A percentile compares a stretch with the other conserved stretches of the same genome.
Conservation (phyloP, 345 rosid genomes). For the Orychophragmus violaceus region DNA sequence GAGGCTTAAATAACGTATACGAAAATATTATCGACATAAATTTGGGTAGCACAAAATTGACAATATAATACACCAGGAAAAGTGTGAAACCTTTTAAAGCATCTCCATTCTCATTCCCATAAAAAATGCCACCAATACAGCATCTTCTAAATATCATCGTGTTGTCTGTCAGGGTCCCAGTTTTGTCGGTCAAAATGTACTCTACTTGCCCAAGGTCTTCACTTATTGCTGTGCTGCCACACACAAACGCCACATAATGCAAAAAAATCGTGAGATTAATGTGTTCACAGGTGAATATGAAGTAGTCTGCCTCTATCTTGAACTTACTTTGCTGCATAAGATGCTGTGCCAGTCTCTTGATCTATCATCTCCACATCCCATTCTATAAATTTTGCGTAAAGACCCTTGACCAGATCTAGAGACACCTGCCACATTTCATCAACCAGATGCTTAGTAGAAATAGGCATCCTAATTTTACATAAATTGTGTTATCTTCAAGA, state of each 20-base stretch:
- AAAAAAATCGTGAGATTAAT: not conserved
- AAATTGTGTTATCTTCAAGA: not conserved
- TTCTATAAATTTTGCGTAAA: slow-evolving; percentile 93
- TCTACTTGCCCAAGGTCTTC: slow-evolving; percentile 99
- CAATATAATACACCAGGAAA: not conserved
- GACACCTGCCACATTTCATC: slow-evolving; percentile 58
- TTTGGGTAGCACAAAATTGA: no score
- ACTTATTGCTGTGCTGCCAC: slow-evolving; percentile 99
- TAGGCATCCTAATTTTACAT: not conserved
- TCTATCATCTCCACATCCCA: slow-evolving; percentile 90
- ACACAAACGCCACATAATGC: slow-evolving; percentile 33
- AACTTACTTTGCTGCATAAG: slow-evolving; percentile 94
- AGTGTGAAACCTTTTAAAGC: slow-evolving; percentile 73
- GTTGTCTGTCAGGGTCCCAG: slow-evolving; percentile 97
- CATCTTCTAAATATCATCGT: slow-evolving; percentile 96
- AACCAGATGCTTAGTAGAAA: slow-evolving; percentile 18
- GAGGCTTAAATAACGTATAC: not conserved
- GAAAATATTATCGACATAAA: not conserved
- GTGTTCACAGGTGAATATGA: slow-evolving; percentile 6
- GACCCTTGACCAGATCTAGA: slow-evolving; percentile 88
- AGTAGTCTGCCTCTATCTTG: slow-evolving; percentile 9
- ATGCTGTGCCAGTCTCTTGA: slow-evolving; percentile 64
- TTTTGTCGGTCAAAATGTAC: slow-evolving; percentile 96
- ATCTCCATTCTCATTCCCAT: slow-evolving; percentile 87
- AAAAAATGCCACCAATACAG: slow-evolving; percentile 71